These are phyloP conservation scores for Huntiella abstrusa DNA, from an alignment of 2,329 filamentous ascomycete species.

Conservation along the genomic window DNA sequence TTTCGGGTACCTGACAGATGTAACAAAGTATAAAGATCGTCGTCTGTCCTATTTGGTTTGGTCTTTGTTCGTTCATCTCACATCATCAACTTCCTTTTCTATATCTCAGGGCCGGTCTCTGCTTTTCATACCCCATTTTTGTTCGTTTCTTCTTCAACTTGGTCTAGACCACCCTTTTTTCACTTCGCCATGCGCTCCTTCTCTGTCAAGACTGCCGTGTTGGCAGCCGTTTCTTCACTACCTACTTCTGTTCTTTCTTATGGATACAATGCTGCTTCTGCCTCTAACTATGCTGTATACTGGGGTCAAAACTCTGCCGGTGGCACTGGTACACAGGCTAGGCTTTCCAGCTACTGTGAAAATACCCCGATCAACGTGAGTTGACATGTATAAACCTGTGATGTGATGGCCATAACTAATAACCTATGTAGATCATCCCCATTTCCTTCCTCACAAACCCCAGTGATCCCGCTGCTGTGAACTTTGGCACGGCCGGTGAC, in stretches of 20 bases:
- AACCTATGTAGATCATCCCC: constrained; percentile 25
- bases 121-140: too few relatives aligned
- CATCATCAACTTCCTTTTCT: too few relatives aligned
- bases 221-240: constrained; percentile 10
- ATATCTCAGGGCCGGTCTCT: too few relatives aligned
- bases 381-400: neutral
- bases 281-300: constrained; percentile 42
- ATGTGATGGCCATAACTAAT: neutral
- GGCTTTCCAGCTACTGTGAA: constrained; percentile 38
- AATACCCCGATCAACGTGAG: constrained; percentile 29
- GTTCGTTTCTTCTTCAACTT: too few relatives aligned
- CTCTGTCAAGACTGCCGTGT: too few relatives aligned
- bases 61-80: too few relatives aligned
- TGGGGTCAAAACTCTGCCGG: constrained; percentile 33
- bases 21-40: too few relatives aligned
- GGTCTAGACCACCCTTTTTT: too few relatives aligned
- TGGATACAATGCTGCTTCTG: constrained; percentile 24
- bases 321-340: constrained; percentile 29
- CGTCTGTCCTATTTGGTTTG: too few relatives aligned
- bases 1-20: too few relatives aligned
- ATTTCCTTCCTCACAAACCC: constrained; percentile 44
- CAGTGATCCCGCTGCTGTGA: constrained; percentile 32
- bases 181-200: too few relatives aligned
- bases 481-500: constrained; percentile 47
- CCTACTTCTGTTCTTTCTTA: constrained; percentile 18